These are phyloP conservation scores for Phytophthora multivora DNA, from an alignment of 352 stramenopile genomes.

Conservation along the genomic window DNA sequence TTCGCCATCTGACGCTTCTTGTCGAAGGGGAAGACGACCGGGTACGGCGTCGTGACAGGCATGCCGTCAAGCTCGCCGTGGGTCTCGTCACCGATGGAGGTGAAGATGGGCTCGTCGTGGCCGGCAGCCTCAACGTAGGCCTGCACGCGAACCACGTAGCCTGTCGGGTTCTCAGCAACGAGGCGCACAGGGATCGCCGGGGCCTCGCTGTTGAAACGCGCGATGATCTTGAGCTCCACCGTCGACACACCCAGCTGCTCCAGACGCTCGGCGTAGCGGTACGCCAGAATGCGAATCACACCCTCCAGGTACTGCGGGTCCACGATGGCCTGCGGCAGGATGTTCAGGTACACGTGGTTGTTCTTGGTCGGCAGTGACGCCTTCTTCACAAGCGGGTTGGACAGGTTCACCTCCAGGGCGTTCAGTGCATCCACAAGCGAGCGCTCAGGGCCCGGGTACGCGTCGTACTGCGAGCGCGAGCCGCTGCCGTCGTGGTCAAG, in stretches of 20 bases:
- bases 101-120: slow-evolving; percentile 87
- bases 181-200: slow-evolving; percentile 96
- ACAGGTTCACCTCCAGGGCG: slow-evolving; percentile 95
- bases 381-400: slow-evolving; percentile 90
- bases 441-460: slow-evolving; percentile 93
- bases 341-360: slow-evolving; percentile 99
- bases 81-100: slow-evolving; percentile 86
- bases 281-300: slow-evolving; percentile 93
- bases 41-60: slow-evolving; percentile 96
- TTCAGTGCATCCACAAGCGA: slow-evolving; percentile 99
- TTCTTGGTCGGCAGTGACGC: slow-evolving; percentile 86
- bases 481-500: slow-evolving; percentile 80
- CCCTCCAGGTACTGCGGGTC: slow-evolving; percentile 96
- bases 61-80: slow-evolving; percentile 95
- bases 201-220: slow-evolving; percentile 91
- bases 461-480: slow-evolving; percentile 88
- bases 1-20: slow-evolving; percentile 91
- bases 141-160: slow-evolving; percentile 99
- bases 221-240: slow-evolving; percentile 97
- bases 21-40: slow-evolving; percentile 96
- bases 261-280: slow-evolving; percentile 90
- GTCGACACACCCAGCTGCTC: slow-evolving; percentile 93
- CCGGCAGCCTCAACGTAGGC: slow-evolving; percentile 98
- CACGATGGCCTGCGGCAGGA: slow-evolving; percentile 94
- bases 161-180: slow-evolving; percentile 97